These are phyloP conservation scores for Hypericum perforatum DNA, from an alignment of 345 rosid genomes.

Conservation along the genomic window DNA sequence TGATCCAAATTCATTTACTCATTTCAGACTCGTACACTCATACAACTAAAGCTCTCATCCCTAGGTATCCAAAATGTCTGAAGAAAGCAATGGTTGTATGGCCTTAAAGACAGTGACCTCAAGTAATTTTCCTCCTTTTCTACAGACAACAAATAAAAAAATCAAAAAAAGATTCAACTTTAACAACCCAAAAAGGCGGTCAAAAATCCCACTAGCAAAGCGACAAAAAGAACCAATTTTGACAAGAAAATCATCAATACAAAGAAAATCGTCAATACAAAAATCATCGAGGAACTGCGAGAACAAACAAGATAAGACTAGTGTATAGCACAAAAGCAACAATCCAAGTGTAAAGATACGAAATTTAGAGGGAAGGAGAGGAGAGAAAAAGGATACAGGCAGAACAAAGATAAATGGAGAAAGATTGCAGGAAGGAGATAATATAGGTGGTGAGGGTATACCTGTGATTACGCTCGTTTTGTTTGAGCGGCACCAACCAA, in stretches of 20 bases:
- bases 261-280: conserved; percentile 9
- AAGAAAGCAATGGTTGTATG: neutral
- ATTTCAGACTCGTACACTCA: conserved; percentile 14
- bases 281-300: neutral
- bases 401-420: neutral
- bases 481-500: conserved; percentile 42
- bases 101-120: neutral
- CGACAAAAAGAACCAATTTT: neutral
- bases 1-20: conserved; percentile 6
- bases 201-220: neutral
- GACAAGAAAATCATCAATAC: neutral
- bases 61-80: conserved; percentile 11
- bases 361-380: too few species aligned
- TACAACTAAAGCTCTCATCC: conserved; percentile 26
- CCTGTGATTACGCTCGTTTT: conserved; percentile 42
- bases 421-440: neutral
- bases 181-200: conserved; percentile 6
- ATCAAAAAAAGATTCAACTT: neutral
- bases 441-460: conserved; percentile 8
- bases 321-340: too few species aligned
- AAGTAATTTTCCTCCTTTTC: neutral
- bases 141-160: neutral
- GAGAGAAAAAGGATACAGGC: too few species aligned
- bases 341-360: too few species aligned
- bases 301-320: neutral